Base-by-base conservation (phyloP, 2,329 filamentous ascomycete species). In the Paracoccidioides brasiliensis region DNA sequence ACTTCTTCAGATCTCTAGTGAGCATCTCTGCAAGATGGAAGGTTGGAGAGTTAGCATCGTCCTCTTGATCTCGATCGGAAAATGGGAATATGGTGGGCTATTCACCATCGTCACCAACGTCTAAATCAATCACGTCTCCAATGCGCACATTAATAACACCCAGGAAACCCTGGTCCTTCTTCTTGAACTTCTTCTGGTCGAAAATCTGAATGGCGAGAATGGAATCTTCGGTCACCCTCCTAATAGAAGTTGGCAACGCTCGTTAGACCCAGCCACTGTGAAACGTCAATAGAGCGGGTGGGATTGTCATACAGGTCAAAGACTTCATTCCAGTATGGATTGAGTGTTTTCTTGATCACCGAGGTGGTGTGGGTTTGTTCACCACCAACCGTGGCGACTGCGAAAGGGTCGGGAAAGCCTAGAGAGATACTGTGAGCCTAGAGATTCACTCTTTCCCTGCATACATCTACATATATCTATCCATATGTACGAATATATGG, bases 151-250 rank as follows among this genome's bases (percentile, higher is more conserved):
- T 98, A 67, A 98, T 96, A 55, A 98, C 93, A 56, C 93, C 93
- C 5, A 98, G 79, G 69, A 98, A 98, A 7, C 93, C 93, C 71
- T 98, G 93, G 65, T 98, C 93, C 89, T 97, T 98, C 82, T 98
- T 98, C 80, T 98, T 98, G 77, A 98, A 98, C 76, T 98, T 98
- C 78, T 96, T 96, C 74, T 98, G 93, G 73, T 98, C 93, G 69
- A 98, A 98, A 55, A 98, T 95, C 70, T 98, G 93, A 49, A 98
- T 90, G 6, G 93, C 93, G 50, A 98, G 79, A 67, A 98, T 96
- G 71, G 90, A 95, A 67, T 95, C 91, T 70, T 98, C 93, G 59
- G 85, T 93, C 58, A 89, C 91, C 69, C 81, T 82, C 77, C 93
- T 97, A 64, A 15, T 33, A 45, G 46, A 28, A 53, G 54, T 52